Evolutionary conservation across 2,329 filamentous ascomycete species (phyloP).

Genomic region (Lachnellula cervina): DNA sequence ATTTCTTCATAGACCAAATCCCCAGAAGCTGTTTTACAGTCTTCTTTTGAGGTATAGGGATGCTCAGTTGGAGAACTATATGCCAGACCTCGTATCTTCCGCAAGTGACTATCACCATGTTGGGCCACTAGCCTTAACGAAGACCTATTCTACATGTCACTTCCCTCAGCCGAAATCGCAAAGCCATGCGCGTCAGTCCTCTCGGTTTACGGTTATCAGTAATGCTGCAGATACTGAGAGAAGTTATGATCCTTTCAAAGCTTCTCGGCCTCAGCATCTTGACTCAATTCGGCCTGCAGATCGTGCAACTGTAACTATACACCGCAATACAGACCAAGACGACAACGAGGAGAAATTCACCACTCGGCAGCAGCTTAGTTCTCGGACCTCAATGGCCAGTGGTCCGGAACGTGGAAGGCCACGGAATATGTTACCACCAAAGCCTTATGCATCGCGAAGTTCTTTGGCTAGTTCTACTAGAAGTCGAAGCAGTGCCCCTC

Average conservation of each 20-base stretch:
- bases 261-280: slow-evolving; percentile 42
- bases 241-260: slow-evolving; percentile 82
- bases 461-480: slow-evolving; percentile 43
- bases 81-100: slow-evolving; percentile 74
- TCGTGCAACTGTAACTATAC: slow-evolving; percentile 27
- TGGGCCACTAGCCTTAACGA: slow-evolving; percentile 52
- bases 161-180: slow-evolving; percentile 46
- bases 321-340: slow-evolving; percentile 12
- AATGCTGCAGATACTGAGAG: slow-evolving; percentile 51
- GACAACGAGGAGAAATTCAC: not conserved
- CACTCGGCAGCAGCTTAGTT: not conserved
- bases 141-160: slow-evolving; percentile 56
- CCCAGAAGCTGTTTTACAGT: slow-evolving; percentile 91
- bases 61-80: slow-evolving; percentile 82
- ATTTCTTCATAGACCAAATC: slow-evolving; percentile 60
- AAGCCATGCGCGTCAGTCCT: slow-evolving; percentile 50
- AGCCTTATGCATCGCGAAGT: slow-evolving; percentile 39
- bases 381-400: slow-evolving; percentile 8
- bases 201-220: slow-evolving; percentile 62
- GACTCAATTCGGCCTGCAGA: slow-evolving; percentile 41
- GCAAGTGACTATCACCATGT: slow-evolving; percentile 88
- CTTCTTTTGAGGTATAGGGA: slow-evolving; percentile 78
- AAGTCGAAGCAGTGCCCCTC: slow-evolving; percentile 32
- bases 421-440: slow-evolving; percentile 16
- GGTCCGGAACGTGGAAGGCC: slow-evolving; percentile 9